Conservation (phyloP, 495 filamentous ascomycete genomes). For the Penicillium desertorum region DNA sequence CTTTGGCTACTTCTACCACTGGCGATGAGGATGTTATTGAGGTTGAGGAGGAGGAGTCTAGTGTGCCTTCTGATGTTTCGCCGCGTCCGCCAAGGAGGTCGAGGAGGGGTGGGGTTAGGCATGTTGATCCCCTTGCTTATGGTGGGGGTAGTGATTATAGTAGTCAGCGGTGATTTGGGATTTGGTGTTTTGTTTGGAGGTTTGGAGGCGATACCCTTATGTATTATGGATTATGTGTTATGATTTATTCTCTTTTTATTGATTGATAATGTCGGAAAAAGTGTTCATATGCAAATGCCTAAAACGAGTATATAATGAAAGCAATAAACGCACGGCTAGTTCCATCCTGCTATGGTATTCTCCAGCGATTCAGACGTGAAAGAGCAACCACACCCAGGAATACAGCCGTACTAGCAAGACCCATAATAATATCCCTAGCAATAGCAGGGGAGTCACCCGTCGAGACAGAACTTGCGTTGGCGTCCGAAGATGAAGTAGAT, state of each 20-base stretch:
- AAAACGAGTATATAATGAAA: too few relatives aligned
- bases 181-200: background rate
- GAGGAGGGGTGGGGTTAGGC: slow-evolving; percentile 27
- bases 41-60: slow-evolving; percentile 26
- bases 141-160: slow-evolving; percentile 32
- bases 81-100: slow-evolving; percentile 21
- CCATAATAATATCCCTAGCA: too few relatives aligned
- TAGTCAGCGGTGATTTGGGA: slow-evolving; percentile 12
- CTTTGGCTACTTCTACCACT: slow-evolving; percentile 23
- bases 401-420: too few relatives aligned
- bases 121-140: slow-evolving; percentile 31
- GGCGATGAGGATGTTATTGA: slow-evolving; percentile 37
- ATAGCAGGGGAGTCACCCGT: too few relatives aligned
- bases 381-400: too few relatives aligned
- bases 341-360: too few relatives aligned
- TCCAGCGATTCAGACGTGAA: too few relatives aligned
- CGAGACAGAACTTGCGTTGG: too few relatives aligned
- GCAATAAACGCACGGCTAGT: too few relatives aligned
- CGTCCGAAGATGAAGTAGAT: too few relatives aligned
- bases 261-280: background rate
- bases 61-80: slow-evolving; percentile 17
- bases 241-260: background rate
- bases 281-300: too few relatives aligned
- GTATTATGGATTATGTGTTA: background rate
- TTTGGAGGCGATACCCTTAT: slow-evolving; percentile 4